Conservation (phyloP, 352 stramenopile genomes). For the Phytophthora tentaculata region DNA sequence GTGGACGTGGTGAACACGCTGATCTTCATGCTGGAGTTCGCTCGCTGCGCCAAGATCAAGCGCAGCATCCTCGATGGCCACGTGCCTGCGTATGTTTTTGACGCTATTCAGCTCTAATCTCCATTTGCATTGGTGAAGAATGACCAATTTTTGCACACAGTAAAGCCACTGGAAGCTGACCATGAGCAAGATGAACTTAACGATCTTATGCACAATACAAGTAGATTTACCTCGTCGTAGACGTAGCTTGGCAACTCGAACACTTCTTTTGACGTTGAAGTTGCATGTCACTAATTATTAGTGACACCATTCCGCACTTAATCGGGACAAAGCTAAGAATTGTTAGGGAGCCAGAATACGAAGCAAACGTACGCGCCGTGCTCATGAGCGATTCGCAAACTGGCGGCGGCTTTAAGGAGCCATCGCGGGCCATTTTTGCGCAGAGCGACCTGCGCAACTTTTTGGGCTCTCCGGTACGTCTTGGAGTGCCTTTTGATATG, state of each 20-base stretch:
- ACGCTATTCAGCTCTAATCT: slow-evolving; percentile 80
- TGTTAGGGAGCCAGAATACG: slow-evolving; percentile 29
- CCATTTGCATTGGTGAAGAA: neutral
- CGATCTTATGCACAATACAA: slow-evolving; percentile 19
- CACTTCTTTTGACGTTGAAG: slow-evolving; percentile 18
- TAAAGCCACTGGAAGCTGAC: slow-evolving; percentile 10
- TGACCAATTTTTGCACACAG: slow-evolving; percentile 4
- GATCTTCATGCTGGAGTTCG: slow-evolving; percentile 92
- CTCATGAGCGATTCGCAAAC: slow-evolving; percentile 33
- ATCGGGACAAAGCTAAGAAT: slow-evolving; percentile 6
- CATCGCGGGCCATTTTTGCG: slow-evolving; percentile 79
- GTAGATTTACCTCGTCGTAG: slow-evolving; percentile 9
- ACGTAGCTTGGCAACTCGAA: too few species aligned
- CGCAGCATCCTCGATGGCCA: slow-evolving; percentile 82
- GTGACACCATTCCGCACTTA: slow-evolving; percentile 20
- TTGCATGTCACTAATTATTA: slow-evolving; percentile 14
- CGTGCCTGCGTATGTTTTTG: slow-evolving; percentile 90
- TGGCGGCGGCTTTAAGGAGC: slow-evolving; percentile 53
- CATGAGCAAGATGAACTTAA: slow-evolving; percentile 14
- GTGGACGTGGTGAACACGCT: slow-evolving; percentile 88
- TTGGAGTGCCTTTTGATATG: neutral
- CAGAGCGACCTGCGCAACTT: slow-evolving; percentile 77
- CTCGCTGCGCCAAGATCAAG: slow-evolving; percentile 85
- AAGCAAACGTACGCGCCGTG: slow-evolving; percentile 34
- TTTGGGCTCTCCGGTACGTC: slow-evolving; percentile 63